A percentile compares a stretch with the other conserved stretches of the same genome.
Conservation (phyloP, 345 rosid species). For the Pugionium dolabratum region DNA sequence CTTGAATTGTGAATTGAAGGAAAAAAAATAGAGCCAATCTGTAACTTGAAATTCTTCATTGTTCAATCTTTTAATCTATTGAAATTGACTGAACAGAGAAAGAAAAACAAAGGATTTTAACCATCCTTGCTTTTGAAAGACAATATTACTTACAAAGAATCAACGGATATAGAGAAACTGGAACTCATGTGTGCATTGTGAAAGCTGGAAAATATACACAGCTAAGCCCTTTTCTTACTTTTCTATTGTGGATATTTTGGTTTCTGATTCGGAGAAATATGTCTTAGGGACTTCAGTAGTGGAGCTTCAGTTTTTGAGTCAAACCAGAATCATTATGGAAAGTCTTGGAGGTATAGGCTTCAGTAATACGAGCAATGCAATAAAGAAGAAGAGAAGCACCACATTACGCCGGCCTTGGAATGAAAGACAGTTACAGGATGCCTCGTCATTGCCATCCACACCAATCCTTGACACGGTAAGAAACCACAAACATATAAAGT, state of each 20-base stretch:
- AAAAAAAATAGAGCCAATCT: too few species aligned
- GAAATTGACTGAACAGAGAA: too few species aligned
- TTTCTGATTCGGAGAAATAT: not conserved
- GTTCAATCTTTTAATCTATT: not conserved
- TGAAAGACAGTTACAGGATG: slow-evolving; percentile 59
- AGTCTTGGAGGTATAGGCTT: slow-evolving; percentile 54
- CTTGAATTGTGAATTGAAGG: not conserved
- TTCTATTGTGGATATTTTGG: not conserved
- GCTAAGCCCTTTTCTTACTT: not conserved
- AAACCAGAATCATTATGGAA: slow-evolving; percentile 46
- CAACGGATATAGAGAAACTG: too few species aligned
- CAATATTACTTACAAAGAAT: too few species aligned
- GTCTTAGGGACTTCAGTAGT: slow-evolving; percentile 3
- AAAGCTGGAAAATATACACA: too few species aligned
- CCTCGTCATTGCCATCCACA: slow-evolving; percentile 67
- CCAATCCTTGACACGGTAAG: slow-evolving; percentile 66
- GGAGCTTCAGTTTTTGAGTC: slow-evolving; percentile 12
- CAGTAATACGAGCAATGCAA: slow-evolving; percentile 55
- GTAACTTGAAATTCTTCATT: too few species aligned
- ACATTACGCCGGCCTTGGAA: slow-evolving; percentile 66
- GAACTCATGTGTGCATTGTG: too few species aligned
- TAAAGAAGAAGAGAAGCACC: slow-evolving; percentile 68
- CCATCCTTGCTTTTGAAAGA: too few species aligned
- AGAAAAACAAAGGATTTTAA: too few species aligned
- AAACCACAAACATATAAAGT: not conserved